Percentiles rank a stretch among this genome's conserved stretches.
These are phyloP conservation scores for Mercurialis annua DNA, from an alignment of 345 rosid genomes.

Conservation along the genomic window DNA sequence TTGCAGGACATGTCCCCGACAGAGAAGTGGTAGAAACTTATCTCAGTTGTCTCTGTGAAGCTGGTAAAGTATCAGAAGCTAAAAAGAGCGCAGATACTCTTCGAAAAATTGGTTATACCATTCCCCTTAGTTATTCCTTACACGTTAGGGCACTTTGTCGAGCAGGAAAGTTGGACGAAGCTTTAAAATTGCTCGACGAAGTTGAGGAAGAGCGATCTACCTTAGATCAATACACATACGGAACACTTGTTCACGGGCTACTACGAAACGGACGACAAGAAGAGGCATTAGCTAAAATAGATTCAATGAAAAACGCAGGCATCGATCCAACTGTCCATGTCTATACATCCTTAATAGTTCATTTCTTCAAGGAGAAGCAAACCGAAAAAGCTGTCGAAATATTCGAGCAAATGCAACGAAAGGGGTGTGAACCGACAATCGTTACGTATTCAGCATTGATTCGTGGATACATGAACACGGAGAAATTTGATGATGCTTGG, in stretches of 20 bases:
- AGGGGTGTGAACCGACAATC: slow-evolving; percentile 50
- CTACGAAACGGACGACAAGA: slow-evolving; percentile 50
- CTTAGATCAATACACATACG: slow-evolving; percentile 49
- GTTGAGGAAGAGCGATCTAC: slow-evolving; percentile 36
- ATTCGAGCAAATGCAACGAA: slow-evolving; percentile 45
- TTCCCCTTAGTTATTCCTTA: slow-evolving; percentile 49
- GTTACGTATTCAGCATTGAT: slow-evolving; percentile 75
- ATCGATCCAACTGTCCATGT: slow-evolving; percentile 57
- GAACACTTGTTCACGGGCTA: slow-evolving; percentile 63
- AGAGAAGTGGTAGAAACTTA: slow-evolving; percentile 58
- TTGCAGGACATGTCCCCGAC: slow-evolving; percentile 48
- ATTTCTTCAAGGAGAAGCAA: slow-evolving; percentile 66
- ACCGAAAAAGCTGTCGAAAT: slow-evolving; percentile 43
- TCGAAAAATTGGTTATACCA: slow-evolving; percentile 49
- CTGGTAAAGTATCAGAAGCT: slow-evolving; percentile 44
- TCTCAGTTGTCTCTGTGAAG: slow-evolving; percentile 66
- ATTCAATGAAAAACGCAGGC: slow-evolving; percentile 57
- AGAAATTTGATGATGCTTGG: slow-evolving; percentile 53
- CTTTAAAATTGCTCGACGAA: slow-evolving; percentile 39
- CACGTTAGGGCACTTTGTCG: slow-evolving; percentile 76
- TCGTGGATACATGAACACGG: slow-evolving; percentile 58
- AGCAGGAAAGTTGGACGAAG: slow-evolving; percentile 64
- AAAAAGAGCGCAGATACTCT: slow-evolving; percentile 47
- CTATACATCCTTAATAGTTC: slow-evolving; percentile 63
- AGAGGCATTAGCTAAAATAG: slow-evolving; percentile 61